Base-by-base conservation (phyloP, 768 basidiomycete species). In the Tylopilus vinaceipallidus region DNA sequence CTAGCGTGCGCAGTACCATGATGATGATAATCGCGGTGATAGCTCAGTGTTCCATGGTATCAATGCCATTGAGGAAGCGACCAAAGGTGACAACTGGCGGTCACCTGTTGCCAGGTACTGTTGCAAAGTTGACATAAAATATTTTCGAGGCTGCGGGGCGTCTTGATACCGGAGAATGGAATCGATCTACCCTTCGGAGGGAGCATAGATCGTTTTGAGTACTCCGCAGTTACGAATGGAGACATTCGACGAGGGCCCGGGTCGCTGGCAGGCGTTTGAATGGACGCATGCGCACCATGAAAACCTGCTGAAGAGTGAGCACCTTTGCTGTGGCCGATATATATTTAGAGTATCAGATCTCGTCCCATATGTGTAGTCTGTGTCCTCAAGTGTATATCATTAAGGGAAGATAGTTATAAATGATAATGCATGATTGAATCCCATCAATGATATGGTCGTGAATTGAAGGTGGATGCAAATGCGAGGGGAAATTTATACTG, bases 371-470 rank as follows among this genome's bases (percentile, higher is more conserved):
- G 35, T n/a, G 24, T 33, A 32, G 4, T 43, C 49, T 45, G 26
- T 41, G 42, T 40, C 23, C 48, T 50, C 10, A 35, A 52, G 51
- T 53, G 53, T 65, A 53, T 48, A 46, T 55, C 39, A 64, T 66
- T 66, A 66, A 36, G 49, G 42, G 52, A 54, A 53, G 41, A 55
- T 63, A 62, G 50, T 54, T 53, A 52, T 66, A 66, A 46, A 55
- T 61, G 56, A 56, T 52, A 50, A 63, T 64, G 64, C 65, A 61
- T 64, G 59, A 49, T 49, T 48, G 59, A 23, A 42, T 54, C 50
- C 45, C 54, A 53, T 62, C 54, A 53, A 36, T 56, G 60, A 54
- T 43, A 53, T 62, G 50, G 35, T 46, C 30, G 45, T 60, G 63
- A 62, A 42, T 49, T 47, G 53, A 57, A 34, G 50, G 59, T 43